Evolutionary conservation across 257 asterid species (phyloP), one percentile per base, ranked within the genome.

Genomic region (Solanum gandarillasii): DNA sequence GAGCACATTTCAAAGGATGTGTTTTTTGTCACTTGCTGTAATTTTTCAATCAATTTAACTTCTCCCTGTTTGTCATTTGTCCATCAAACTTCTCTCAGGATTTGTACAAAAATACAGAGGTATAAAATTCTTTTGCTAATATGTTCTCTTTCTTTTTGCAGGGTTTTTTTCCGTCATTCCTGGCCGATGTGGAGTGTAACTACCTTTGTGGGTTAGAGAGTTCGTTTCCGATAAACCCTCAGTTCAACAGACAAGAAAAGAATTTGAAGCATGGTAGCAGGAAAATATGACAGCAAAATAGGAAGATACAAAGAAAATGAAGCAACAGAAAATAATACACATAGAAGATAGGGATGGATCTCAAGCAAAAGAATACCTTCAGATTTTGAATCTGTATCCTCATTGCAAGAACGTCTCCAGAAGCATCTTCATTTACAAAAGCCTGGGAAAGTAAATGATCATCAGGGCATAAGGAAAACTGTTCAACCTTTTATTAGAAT

Each of bases 391-490:
- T 94, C 92, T 95, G 96, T 58, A 93, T 90, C 92, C 95, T 93
- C 95, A 95, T 89, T 36, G 96, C 98, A 89, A 95, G 91, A 86
- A 95, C 95, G 76, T 95, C 97, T 83, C 98, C 98, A 79, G 96
- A 95, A 87, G 98, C 96, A 89, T 94, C 98, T 90, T 95, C 98
- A 84, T 95, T 95, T 71, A 95, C 93, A 86, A 95, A 92, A 87
- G 98, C 98, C 98, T 95, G 89, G 71, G 31, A 90, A 79, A 86
- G 88, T 67, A 81, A 46, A 38, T 83, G 31, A 43, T 25, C 55
- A 79, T 86, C 82, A 38, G 86, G 43, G 46, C 23, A 75, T 78
- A 85, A 52, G 81, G 83, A 46, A 29, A 88, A 86, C 11, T 10
- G 70, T 20, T 82, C 41, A 82, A 34, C 41, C 39, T 81, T 81